A percentile compares a stretch with the other conserved stretches of the same genome.
phyloP scores from a whole-genome alignment of 2,329 filamentous ascomycete species.

The Shiraia bambusicola region DNA sequence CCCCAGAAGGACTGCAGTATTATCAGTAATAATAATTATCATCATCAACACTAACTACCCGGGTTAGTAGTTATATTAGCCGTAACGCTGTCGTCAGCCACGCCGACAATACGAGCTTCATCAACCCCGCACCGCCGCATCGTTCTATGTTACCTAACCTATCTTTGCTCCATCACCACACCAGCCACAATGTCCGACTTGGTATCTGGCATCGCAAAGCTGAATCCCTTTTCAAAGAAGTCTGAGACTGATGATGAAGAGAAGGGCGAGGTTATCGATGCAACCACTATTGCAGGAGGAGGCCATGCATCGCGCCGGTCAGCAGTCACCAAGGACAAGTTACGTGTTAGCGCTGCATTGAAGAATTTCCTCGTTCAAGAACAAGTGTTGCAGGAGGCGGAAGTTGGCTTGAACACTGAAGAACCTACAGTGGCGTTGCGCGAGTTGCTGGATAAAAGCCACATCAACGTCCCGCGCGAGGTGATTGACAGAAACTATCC shows the following conservation, averaged over 20 bases:
- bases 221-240: conserved; percentile 36
- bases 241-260: conserved; percentile 49
- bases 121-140: too few species aligned
- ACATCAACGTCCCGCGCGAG: conserved; percentile 58
- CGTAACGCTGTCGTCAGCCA: background rate
- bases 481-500: conserved; percentile 61
- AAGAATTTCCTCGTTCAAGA: conserved; percentile 58
- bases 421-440: conserved; percentile 51
- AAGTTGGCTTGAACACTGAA: conserved; percentile 51
- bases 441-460: conserved; percentile 57
- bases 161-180: conserved; percentile 1
- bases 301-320: conserved; percentile 56
- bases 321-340: conserved; percentile 54
- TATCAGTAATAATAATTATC: too few species aligned
- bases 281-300: conserved; percentile 57
- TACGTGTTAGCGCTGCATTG: conserved; percentile 62
- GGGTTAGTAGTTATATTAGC: too few species aligned
- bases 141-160: background rate
- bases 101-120: too few species aligned
- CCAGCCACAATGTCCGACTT: conserved; percentile 35
- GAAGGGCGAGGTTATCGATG: conserved; percentile 57
- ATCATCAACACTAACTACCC: too few species aligned
- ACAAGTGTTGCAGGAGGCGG: conserved; percentile 50
- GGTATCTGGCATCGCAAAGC: conserved; percentile 35
- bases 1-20: too few species aligned